phyloP scores from a whole-genome alignment of 805 yeast genomes.

The Starmerella asiatica region DNA sequence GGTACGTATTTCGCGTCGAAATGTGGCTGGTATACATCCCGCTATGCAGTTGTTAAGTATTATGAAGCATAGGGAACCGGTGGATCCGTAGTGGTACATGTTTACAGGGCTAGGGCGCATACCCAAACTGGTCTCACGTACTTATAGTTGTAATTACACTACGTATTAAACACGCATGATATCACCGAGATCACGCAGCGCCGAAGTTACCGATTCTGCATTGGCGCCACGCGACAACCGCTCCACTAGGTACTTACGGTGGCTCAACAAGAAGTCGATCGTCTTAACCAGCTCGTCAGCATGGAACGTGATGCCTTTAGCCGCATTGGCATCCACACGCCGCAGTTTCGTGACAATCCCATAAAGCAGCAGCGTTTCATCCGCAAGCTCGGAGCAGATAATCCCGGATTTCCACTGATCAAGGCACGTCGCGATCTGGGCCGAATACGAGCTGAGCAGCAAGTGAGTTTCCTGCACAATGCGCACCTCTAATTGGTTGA shows the following conservation, averaged over 20 bases:
- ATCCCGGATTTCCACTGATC: conserved; percentile 52
- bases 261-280: conserved; percentile 62
- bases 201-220: conserved; percentile 3
- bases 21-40: no score
- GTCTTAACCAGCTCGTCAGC: conserved; percentile 42
- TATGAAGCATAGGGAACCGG: neutral
- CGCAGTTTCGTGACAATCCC: conserved; percentile 45
- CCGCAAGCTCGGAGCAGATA: conserved; percentile 37
- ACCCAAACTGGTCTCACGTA: neutral
- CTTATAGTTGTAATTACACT: neutral
- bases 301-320: conserved; percentile 2
- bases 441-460: conserved; percentile 47
- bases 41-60: no score
- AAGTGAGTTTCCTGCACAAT: conserved; percentile 51
- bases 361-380: conserved; percentile 58
- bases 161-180: neutral
- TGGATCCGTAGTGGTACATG: neutral
- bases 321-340: conserved; percentile 18
- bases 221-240: conserved; percentile 6
- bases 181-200: conserved; percentile 6
- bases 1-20: no score
- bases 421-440: conserved; percentile 52
- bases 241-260: conserved; percentile 57
- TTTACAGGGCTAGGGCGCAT: neutral
- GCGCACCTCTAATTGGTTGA: conserved; percentile 50